Conservation (phyloP, 108 stramenopile genomes). For the Stephanodiscus triporus region DNA sequence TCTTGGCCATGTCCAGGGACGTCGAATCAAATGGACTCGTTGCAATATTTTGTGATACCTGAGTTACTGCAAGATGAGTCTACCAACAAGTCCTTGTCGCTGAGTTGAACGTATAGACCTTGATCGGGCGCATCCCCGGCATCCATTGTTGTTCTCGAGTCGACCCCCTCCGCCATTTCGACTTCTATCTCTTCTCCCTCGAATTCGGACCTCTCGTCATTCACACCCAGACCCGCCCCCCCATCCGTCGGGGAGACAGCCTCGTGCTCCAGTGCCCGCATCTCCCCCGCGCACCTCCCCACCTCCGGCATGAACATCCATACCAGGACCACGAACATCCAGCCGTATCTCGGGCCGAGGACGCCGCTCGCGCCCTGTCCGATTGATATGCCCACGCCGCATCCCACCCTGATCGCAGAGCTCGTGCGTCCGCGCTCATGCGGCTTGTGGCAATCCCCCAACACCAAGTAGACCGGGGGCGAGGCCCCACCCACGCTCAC, state of each 20-base stretch:
- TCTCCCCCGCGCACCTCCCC: slow-evolving; percentile 70
- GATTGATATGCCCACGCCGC: slow-evolving; percentile 61
- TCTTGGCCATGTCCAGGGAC: slow-evolving; percentile 62
- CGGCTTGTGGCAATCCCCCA: slow-evolving; percentile 53
- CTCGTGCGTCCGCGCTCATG: slow-evolving; percentile 46
- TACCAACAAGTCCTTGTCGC: background rate
- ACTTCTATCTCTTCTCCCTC: slow-evolving; percentile 10
- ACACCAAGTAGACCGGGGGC: slow-evolving; percentile 55
- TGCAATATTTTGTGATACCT: slow-evolving; percentile 9
- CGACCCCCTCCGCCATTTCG: slow-evolving; percentile 2
- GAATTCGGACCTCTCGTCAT: background rate
- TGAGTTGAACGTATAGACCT: slow-evolving; percentile 22
- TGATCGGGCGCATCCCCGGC: slow-evolving; percentile 12
- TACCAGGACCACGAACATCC: slow-evolving; percentile 72
- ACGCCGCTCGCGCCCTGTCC: slow-evolving; percentile 74
- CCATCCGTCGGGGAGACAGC: no score
- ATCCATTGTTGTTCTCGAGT: slow-evolving; percentile 15
- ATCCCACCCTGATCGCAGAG: slow-evolving; percentile 63
- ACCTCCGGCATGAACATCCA: slow-evolving; percentile 70
- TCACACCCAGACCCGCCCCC: background rate
- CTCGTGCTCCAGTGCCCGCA: slow-evolving; percentile 13
- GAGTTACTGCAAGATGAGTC: background rate
- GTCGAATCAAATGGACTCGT: slow-evolving; percentile 59
- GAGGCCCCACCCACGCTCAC: slow-evolving; percentile 62
- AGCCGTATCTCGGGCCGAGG: slow-evolving; percentile 67